Base-by-base conservation (phyloP, 768 basidiomycete genomes). In the Polyporus arcularius region DNA sequence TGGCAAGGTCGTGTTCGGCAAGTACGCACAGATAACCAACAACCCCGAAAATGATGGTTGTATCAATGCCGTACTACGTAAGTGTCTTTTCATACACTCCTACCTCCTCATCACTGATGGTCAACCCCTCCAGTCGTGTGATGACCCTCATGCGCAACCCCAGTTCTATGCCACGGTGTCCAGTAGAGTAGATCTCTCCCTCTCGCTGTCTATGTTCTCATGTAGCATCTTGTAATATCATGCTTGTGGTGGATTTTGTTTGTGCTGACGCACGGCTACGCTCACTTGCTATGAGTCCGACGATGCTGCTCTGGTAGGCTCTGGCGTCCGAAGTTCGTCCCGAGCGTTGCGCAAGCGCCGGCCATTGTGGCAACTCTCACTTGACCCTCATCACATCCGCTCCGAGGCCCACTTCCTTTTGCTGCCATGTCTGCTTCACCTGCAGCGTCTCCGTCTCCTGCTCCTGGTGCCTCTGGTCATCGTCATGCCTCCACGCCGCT, bases 41-140 rank as follows among this genome's bases (percentile, higher is more conserved):
- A 94, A 94, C 75, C 92, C 93, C 18, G 95, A 97, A 78, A 95
- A 96, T 65, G 95, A 97, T 69, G 96, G 96, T 8, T 97, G 95
- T 73, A 90, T 98, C 72, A 97, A 97, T 73, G 90, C 95, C 53
- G 91, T 97, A 47, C 85, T 97, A 52, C 85, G 92, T 94, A 73
- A 48, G 46, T 63, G 92, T 85, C 38, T 45, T 7, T 48, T 42
- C 21, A 48, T 52, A 18, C 26, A 7, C 1, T 18, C 18, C 47
- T 3, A 9, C 21, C 18, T 46, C 26, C 14, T 53, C 61, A 14
- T 62, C 53, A 30, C 38, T 43, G 15, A n/a, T 21, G 42, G 10
- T 43, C 6, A 43, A 16, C 5, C 11, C 6, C 35, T 45, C 42
- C 53, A 68, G 67, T 68, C 43, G 65, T 66, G 16, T 68, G 46